Conservation (phyloP, 306 rosid genomes). For the Sicyos edulis region DNA sequence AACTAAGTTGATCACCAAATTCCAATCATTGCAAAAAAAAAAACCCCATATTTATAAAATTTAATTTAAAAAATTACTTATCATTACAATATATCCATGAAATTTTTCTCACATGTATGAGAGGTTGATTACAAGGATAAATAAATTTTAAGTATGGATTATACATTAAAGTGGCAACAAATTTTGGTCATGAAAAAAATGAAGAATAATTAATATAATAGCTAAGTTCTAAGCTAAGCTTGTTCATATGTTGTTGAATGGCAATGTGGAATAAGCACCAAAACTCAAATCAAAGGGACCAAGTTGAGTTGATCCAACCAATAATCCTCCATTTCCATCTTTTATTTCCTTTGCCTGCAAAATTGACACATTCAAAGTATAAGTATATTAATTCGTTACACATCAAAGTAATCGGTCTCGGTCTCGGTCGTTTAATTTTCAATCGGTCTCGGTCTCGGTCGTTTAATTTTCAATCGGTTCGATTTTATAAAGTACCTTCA, state of each 20-base stretch:
- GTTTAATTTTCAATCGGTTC: no score
- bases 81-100: background rate
- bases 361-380: background rate
- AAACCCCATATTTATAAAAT: background rate
- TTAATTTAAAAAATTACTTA: background rate
- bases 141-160: conserved; percentile 11
- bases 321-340: conserved; percentile 53
- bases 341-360: conserved; percentile 49
- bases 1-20: no score
- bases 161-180: no score
- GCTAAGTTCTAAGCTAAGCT: background rate
- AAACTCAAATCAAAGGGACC: conserved; percentile 66
- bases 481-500: conserved; percentile 45
- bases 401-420: background rate
- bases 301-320: conserved; percentile 55
- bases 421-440: no score
- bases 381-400: background rate
- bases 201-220: conserved; percentile 3
- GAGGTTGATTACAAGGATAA: conserved; percentile 15
- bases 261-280: conserved; percentile 41
- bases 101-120: conserved; percentile 1
- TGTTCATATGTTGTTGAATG: conserved; percentile 29
- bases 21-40: background rate
- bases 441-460: no score
- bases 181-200: conserved; percentile 14